Conservation (phyloP, 345 rosid genomes). For the Aethionema arabicum region DNA sequence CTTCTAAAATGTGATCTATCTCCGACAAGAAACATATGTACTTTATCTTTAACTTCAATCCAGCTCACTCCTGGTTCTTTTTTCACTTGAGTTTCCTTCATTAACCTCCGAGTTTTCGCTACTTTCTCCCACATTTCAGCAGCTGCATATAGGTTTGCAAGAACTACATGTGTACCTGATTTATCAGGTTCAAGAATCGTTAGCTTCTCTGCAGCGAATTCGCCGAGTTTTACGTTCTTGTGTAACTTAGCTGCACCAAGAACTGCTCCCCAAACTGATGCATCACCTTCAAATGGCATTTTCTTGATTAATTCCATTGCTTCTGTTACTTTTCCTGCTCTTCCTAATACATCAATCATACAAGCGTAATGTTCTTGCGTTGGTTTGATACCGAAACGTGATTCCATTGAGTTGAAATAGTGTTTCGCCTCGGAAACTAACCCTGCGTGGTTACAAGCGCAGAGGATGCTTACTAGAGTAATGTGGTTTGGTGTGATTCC, state of each 20-base stretch:
- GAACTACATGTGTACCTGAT: conserved; percentile 54
- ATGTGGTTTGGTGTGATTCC: conserved; percentile 55
- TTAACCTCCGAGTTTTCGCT: conserved; percentile 44
- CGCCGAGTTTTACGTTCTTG: conserved; percentile 53
- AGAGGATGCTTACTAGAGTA: conserved; percentile 52
- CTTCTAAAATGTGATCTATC: conserved; percentile 52
- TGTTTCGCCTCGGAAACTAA: conserved; percentile 48
- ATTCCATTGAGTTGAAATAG: conserved; percentile 50
- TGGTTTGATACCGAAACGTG: conserved; percentile 42
- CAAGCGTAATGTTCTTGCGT: conserved; percentile 60
- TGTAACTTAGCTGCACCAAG: conserved; percentile 61
- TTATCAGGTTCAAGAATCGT: conserved; percentile 52
- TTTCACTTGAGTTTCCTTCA: conserved; percentile 53
- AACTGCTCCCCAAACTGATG: conserved; percentile 54
- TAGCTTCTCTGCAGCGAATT: conserved; percentile 54
- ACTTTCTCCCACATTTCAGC: conserved; percentile 54
- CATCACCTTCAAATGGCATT: conserved; percentile 55
- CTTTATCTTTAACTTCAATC: conserved; percentile 56
- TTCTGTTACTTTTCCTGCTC: conserved; percentile 52
- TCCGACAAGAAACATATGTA: conserved; percentile 55
- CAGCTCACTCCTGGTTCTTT: conserved; percentile 64
- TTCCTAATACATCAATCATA: conserved; percentile 60
- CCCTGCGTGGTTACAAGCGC: conserved; percentile 65
- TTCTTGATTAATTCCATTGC: conserved; percentile 49
- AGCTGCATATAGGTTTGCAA: conserved; percentile 56